Base-by-base conservation (phyloP, 75 land plant species). In the Pseudotsuga menziesii region DNA sequence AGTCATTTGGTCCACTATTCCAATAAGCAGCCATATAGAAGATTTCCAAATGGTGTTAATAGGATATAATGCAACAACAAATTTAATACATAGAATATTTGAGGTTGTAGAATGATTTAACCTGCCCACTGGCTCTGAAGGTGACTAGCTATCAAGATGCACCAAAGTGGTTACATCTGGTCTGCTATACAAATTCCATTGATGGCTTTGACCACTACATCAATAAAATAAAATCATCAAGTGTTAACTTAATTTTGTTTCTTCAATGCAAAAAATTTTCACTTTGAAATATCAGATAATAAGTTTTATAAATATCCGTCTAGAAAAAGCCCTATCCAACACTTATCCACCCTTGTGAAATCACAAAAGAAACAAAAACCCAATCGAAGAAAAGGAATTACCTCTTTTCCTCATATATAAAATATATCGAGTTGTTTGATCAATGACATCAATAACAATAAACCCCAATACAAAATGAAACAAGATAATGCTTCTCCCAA, bases 361-460 rank as follows among this genome's bases (percentile, higher is more conserved):
- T 22, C 72, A 69, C 72, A 17, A 41, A 11, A 41, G 23, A 69
- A 29, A 69, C 39, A 69, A 6, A 2, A 69, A 8, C 52, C 48
- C 54, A 69, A 41, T 69, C n/a, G 52, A 69, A 69, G n/a, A n/a
- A n/a, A n/a, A n/a, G n/a, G 23, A 69, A 41, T 69, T 41, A 52
- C 72, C 72, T 69, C n/a, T 41, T 69, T 69, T 69, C 48, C 41
- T n/a, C 72, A 20, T 48, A 48, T 11, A 48, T 16, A 69, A 35
- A 64, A 69, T n/a, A 69, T 20, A 41, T 9, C 3, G 2, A 41
- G 72, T 69, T 69, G n/a, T 20, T 69, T 4, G 41, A 19, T 19
- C 14, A 19, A 41, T 25, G 39, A 69, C 35, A 48, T 48, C 35
- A 69, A 17, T 69, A 69, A 69, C 48, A 69, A 69, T 39, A 29